Percentiles rank a stretch among this genome's conserved stretches.
Conservation (phyloP, 2,329 filamentous ascomycete species). For the Tolypocladium ophioglossoides region DNA sequence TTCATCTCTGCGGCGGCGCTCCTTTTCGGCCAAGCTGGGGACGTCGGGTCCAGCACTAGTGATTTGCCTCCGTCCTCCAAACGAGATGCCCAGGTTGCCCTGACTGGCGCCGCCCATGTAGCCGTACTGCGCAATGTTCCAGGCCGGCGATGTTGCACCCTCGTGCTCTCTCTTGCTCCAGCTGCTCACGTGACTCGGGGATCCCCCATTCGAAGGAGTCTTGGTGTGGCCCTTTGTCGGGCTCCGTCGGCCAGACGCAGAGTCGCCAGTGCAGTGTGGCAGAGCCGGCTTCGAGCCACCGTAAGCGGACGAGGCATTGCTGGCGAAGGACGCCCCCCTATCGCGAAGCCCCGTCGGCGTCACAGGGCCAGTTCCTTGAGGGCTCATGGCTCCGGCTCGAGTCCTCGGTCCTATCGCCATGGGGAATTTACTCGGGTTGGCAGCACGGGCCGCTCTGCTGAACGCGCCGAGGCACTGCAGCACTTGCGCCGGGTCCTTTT, state of each 20-base stretch:
- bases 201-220: slow-evolving; percentile 29
- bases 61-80: slow-evolving; percentile 86
- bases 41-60: slow-evolving; percentile 72
- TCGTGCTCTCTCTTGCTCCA: slow-evolving; percentile 87
- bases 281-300: slow-evolving; percentile 26
- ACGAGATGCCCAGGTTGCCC: slow-evolving; percentile 86
- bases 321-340: slow-evolving; percentile 44
- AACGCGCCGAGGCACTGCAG: slow-evolving; percentile 87
- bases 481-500: slow-evolving; percentile 93
- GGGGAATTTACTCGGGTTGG: slow-evolving; percentile 66
- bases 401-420: slow-evolving; percentile 64
- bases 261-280: slow-evolving; percentile 42
- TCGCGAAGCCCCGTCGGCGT: slow-evolving; percentile 36
- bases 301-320: slow-evolving; percentile 45
- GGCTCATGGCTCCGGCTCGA: slow-evolving; percentile 48
- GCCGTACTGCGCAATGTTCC: slow-evolving; percentile 98
- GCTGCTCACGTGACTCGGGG: slow-evolving; percentile 57
- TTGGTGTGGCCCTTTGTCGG: slow-evolving; percentile 50
- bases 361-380: slow-evolving; percentile 49
- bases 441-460: slow-evolving; percentile 69
- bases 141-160: slow-evolving; percentile 71
- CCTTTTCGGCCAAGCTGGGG: slow-evolving; percentile 75
- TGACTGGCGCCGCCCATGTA: slow-evolving; percentile 98
- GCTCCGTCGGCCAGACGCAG: slow-evolving; percentile 45
- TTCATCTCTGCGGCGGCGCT: slow-evolving; percentile 52